A percentile compares a stretch with the other conserved stretches of the same genome.
phyloP scores from a whole-genome alignment of 2,329 filamentous ascomycete genomes.

The Hypomyces perniciosus region DNA sequence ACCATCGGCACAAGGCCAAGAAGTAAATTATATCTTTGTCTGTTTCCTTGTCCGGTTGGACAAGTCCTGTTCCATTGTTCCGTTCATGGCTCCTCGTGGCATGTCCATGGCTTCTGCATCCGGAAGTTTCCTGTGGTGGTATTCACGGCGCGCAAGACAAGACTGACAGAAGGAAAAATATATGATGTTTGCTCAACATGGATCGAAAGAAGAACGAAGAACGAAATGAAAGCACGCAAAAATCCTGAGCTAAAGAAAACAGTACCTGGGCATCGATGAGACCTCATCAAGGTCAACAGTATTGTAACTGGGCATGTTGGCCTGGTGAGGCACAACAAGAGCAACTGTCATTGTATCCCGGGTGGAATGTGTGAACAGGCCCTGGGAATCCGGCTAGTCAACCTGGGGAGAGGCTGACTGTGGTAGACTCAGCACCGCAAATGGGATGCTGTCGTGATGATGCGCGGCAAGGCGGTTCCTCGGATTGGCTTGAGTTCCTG shows the following conservation, averaged over 20 bases:
- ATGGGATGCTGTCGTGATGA: conserved; percentile 22
- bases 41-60: conserved; percentile 26
- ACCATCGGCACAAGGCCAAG: conserved; percentile 24
- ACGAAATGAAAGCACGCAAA: conserved; percentile 24
- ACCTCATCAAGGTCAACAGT: conserved; percentile 52
- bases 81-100: conserved; percentile 7
- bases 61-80: conserved; percentile 21
- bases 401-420: conserved; percentile 17
- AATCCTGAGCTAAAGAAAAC: conserved; percentile 37
- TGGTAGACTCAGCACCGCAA: conserved; percentile 18
- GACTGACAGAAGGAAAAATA: conserved; percentile 21
- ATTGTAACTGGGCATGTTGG: conserved; percentile 49
- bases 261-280: conserved; percentile 57
- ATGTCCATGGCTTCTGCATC: conserved; percentile 14
- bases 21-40: conserved; percentile 21
- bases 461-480: conserved; percentile 19
- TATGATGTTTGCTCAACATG: conserved; percentile 26
- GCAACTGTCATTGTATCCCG: conserved; percentile 44
- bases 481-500: conserved; percentile 13
- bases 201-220: conserved; percentile 19
- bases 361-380: conserved; percentile 24
- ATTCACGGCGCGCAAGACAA: conserved; percentile 18
- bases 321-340: conserved; percentile 42
- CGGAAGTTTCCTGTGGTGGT: conserved; percentile 13
- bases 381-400: conserved; percentile 24